phyloP scores from a whole-genome alignment of 768 basidiomycete species.

The Russula dissimulans region DNA sequence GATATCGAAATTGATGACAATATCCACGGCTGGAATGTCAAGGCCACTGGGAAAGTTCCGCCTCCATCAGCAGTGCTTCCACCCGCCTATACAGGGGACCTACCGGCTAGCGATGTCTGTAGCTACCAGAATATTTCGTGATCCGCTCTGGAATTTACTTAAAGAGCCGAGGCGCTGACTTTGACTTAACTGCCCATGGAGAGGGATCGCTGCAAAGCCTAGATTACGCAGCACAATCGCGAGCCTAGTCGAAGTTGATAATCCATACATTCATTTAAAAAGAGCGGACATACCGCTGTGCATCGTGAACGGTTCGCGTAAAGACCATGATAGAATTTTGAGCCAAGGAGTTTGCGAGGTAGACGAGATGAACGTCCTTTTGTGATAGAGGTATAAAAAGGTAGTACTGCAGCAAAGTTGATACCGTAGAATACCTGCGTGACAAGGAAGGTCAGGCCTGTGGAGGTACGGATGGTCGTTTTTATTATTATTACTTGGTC shows the following conservation, averaged over 20 bases:
- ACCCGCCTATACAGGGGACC: slow-evolving; percentile 21
- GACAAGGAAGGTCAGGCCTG: not conserved
- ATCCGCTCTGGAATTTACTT: slow-evolving; percentile 92
- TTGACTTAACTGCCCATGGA: slow-evolving; percentile 93
- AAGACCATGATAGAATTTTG: slow-evolving; percentile 95
- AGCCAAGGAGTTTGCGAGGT: slow-evolving; percentile 80
- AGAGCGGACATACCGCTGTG: slow-evolving; percentile 50
- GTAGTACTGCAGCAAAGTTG: slow-evolving; percentile 91
- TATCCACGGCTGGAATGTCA: slow-evolving; percentile 91
- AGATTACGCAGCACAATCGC: slow-evolving; percentile 84
- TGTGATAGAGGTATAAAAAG: slow-evolving; percentile 85
- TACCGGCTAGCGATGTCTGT: slow-evolving; percentile 93
- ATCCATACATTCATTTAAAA: not conserved
- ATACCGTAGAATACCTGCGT: slow-evolving; percentile 89
- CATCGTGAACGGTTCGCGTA: slow-evolving; percentile 90
- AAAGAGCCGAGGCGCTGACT: slow-evolving; percentile 88
- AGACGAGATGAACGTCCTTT: slow-evolving; percentile 86
- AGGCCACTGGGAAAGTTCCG: slow-evolving; percentile 52
- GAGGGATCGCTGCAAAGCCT: slow-evolving; percentile 89
- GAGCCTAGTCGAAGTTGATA: slow-evolving; percentile 37
- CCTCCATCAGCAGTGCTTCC: not conserved
- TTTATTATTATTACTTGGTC: slow-evolving; percentile 55
- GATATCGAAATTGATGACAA: slow-evolving; percentile 97
- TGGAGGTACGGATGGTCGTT: not conserved
- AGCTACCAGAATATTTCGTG: slow-evolving; percentile 84